Percentiles rank a stretch among this genome's conserved stretches.
These are phyloP conservation scores for Stemphylium vesicarium DNA, from an alignment of 2,329 filamentous ascomycete genomes.

Conservation along the genomic window DNA sequence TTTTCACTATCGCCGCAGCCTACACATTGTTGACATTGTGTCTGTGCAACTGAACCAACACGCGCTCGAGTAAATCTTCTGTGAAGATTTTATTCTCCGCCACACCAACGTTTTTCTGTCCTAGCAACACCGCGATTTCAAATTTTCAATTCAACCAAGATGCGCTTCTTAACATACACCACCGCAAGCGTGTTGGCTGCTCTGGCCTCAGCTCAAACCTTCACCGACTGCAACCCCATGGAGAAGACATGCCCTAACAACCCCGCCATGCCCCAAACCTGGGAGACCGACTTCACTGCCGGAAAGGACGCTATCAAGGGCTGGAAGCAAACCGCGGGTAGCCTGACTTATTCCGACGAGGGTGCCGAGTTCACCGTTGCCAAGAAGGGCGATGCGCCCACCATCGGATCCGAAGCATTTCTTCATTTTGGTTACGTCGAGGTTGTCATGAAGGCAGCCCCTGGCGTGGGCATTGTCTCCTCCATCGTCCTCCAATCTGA, in stretches of 20 bases:
- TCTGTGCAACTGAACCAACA: conserved; percentile 4
- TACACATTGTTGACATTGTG: conserved; percentile 20
- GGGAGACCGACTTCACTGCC: conserved; percentile 54
- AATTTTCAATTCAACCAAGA: conserved; percentile 23
- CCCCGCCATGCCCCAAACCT: conserved; percentile 50
- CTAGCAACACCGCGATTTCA: background rate
- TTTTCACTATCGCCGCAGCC: conserved; percentile 24
- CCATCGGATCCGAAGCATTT: conserved; percentile 79
- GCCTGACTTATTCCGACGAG: conserved; percentile 52
- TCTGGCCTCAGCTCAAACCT: conserved; percentile 52
- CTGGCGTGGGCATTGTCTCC: conserved; percentile 77
- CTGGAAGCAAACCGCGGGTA: conserved; percentile 48
- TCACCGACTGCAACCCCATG: conserved; percentile 53
- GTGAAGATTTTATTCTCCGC: conserved; percentile 36
- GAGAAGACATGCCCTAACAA: conserved; percentile 54
- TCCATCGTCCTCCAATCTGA: conserved; percentile 84
- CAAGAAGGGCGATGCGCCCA: conserved; percentile 61
- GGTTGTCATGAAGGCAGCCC: conserved; percentile 76
- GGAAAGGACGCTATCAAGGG: conserved; percentile 47
- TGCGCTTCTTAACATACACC: conserved; percentile 40
- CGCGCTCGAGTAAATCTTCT: conserved; percentile 30
- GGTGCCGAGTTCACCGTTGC: conserved; percentile 60
- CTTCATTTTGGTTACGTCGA: conserved; percentile 86
- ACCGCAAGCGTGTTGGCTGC: conserved; percentile 41
- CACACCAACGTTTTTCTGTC: background rate